These are phyloP conservation scores for Trapa incisa DNA, from an alignment of 345 rosid genomes.

Conservation along the genomic window DNA sequence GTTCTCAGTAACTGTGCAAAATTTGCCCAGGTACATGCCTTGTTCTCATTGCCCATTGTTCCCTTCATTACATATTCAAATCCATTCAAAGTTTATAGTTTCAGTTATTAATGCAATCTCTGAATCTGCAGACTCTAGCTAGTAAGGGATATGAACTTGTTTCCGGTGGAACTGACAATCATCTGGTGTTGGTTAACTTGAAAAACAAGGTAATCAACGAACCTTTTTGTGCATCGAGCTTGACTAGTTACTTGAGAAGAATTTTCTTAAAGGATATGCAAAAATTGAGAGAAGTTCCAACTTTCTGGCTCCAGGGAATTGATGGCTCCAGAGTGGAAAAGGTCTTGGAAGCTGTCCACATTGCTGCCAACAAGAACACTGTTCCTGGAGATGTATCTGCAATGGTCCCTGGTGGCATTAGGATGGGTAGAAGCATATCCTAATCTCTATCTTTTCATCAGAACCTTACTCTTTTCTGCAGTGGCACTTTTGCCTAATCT, in stretches of 20 bases:
- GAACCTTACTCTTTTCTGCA: not conserved
- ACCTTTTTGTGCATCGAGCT: not conserved
- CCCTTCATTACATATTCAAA: not conserved
- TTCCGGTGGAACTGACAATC: slow-evolving; percentile 98
- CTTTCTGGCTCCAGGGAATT: slow-evolving; percentile 44
- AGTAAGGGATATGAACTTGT: slow-evolving; percentile 74
- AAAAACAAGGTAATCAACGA: slow-evolving; percentile 55
- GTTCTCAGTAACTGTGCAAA: slow-evolving; percentile 72
- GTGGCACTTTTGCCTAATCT: not conserved
- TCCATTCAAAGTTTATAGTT: not conserved
- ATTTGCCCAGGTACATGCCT: slow-evolving; percentile 61
- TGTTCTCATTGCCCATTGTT: not conserved
- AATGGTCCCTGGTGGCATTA: slow-evolving; percentile 99
- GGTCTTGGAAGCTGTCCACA: slow-evolving; percentile 94
- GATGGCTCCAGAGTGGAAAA: slow-evolving; percentile 98
- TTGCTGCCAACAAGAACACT: slow-evolving; percentile 97
- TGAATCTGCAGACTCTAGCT: slow-evolving; percentile 43
- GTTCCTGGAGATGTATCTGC: slow-evolving; percentile 99
- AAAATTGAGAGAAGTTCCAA: not conserved
- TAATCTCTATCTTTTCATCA: not conserved
- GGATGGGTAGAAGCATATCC: slow-evolving; percentile 63
- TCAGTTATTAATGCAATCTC: not conserved
- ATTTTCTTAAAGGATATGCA: not conserved
- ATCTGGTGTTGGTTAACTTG: slow-evolving; percentile 88
- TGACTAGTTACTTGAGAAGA: not conserved